Conservation (phyloP, 164 flowering plant species). For the Umbilicus rupestris region DNA sequence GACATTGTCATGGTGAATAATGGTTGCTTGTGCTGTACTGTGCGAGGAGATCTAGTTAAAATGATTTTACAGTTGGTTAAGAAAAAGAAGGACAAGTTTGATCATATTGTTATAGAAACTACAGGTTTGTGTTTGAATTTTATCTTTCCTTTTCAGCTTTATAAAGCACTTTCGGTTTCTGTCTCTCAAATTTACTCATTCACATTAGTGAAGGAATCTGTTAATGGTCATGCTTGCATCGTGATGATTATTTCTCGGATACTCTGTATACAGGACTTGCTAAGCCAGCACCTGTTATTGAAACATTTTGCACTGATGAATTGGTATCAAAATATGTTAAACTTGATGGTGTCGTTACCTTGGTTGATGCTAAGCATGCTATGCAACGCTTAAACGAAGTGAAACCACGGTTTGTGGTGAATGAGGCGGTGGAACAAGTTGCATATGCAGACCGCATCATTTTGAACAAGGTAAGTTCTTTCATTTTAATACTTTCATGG, state of each 20-base stretch:
- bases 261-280: slow-evolving; percentile 67
- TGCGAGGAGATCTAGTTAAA: slow-evolving; percentile 86
- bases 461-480: slow-evolving; percentile 59
- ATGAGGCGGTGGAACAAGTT: slow-evolving; percentile 95
- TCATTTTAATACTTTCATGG: not conserved
- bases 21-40: slow-evolving; percentile 95
- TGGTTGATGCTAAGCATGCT: slow-evolving; percentile 93
- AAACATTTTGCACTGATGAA: slow-evolving; percentile 84
- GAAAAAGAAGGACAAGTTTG: slow-evolving; percentile 69
- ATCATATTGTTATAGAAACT: slow-evolving; percentile 94
- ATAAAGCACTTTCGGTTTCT: not conserved
- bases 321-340: slow-evolving; percentile 66
- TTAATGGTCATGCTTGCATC: not conserved
- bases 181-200: not conserved
- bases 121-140: slow-evolving; percentile 42
- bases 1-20: slow-evolving; percentile 93
- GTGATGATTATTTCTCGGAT: not conserved
- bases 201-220: not conserved
- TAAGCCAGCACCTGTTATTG: slow-evolving; percentile 96
- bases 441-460: slow-evolving; percentile 97
- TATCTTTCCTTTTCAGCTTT: not conserved
- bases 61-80: slow-evolving; percentile 73
- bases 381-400: slow-evolving; percentile 77
- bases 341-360: slow-evolving; percentile 95
- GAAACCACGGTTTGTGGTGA: slow-evolving; percentile 94